Base-by-base conservation (phyloP, 768 basidiomycete species). In the Leucocoprinus sp. region DNA sequence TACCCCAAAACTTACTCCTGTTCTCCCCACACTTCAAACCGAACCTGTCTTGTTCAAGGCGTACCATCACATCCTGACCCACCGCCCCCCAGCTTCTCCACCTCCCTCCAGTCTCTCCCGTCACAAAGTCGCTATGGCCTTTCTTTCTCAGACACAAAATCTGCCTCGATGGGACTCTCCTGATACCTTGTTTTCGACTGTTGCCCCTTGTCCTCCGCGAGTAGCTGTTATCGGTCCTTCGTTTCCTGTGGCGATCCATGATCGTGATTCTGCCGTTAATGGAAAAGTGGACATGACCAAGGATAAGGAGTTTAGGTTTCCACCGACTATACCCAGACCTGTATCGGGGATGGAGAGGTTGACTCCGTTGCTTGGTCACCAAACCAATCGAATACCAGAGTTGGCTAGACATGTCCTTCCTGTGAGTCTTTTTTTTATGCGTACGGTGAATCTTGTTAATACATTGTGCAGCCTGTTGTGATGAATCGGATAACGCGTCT, bases 31-130 rank as follows among this genome's bases (percentile, higher is more conserved):
- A 1, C 76, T 80, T 0, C 75, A 75, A 52, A 72, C 74, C 5
- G 80, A 84, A 51, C 82, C 73, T 2, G 70, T 84, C 1, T 72
- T 88, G 23, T 59, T 84, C 34, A 65, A 69, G 9, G 85, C 82
- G 4, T 88, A 85, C 55, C 87, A 85, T 51, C 80, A 88, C 52
- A 81, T 87, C 49, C 71, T 87, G 40, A 86, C 81, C 0, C 78
- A 87, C 52, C 81, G 82, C 1, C 74, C 80, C 0, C 65, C 77
- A 0, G 58, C 71, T 0, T 63, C 66, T 42, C 64, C 69, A 0
- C 66, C 67, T 4, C 58, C 74, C 8, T 63, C 76, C 2, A 84
- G 77, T 43, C 78, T 80, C 23, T 64, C 77, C 4, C 74, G 82
- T 35, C 85, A 89, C 63, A 80, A 78, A 55, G 79, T 88, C n/a